A percentile compares a stretch with the other conserved stretches of the same genome.
Evolutionary conservation across 768 basidiomycete genomes (phyloP).

Genomic region (Suillus bovinus): DNA sequence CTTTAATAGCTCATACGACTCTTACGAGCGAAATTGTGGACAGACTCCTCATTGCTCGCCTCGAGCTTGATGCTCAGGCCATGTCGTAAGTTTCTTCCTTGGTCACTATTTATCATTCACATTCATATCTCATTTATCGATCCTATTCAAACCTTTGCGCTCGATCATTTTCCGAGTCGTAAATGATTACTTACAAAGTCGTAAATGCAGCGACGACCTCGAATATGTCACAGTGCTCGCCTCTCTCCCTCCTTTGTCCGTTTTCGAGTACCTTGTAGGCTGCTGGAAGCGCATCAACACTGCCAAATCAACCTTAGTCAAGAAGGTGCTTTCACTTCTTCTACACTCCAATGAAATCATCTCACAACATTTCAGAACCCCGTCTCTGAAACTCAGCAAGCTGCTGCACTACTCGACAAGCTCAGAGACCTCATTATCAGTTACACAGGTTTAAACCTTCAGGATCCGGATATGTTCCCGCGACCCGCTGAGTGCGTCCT

Average conservation of each 20-base stretch:
- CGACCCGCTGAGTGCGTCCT: slow-evolving; percentile 71
- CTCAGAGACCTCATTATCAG: slow-evolving; percentile 82
- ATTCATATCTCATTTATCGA: neutral
- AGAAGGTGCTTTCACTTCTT: slow-evolving; percentile 50
- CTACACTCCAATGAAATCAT: slow-evolving; percentile 37
- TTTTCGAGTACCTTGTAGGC: slow-evolving; percentile 86
- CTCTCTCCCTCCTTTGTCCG: slow-evolving; percentile 73
- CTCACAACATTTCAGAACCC: slow-evolving; percentile 43
- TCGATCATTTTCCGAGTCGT: neutral
- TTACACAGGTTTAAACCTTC: slow-evolving; percentile 85
- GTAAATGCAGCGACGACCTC: slow-evolving; percentile 58
- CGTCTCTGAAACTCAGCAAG: slow-evolving; percentile 56
- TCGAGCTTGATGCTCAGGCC: slow-evolving; percentile 73
- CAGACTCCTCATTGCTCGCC: slow-evolving; percentile 77
- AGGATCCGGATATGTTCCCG: slow-evolving; percentile 94
- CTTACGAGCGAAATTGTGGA: slow-evolving; percentile 66
- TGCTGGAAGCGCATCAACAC: slow-evolving; percentile 88
- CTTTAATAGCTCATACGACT: slow-evolving; percentile 34
- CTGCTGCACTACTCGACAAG: slow-evolving; percentile 67
- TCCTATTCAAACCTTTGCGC: slow-evolving; percentile 3
- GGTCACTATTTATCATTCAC: neutral
- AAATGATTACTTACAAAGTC: slow-evolving; percentile 5
- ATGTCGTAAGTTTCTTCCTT: slow-evolving; percentile 57
- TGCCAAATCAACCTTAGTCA: slow-evolving; percentile 52
- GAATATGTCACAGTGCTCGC: slow-evolving; percentile 74